Evolutionary conservation across 768 basidiomycete species (phyloP), one percentile per base, ranked within the genome.

Genomic region (Hebeloma cylindrosporum): DNA sequence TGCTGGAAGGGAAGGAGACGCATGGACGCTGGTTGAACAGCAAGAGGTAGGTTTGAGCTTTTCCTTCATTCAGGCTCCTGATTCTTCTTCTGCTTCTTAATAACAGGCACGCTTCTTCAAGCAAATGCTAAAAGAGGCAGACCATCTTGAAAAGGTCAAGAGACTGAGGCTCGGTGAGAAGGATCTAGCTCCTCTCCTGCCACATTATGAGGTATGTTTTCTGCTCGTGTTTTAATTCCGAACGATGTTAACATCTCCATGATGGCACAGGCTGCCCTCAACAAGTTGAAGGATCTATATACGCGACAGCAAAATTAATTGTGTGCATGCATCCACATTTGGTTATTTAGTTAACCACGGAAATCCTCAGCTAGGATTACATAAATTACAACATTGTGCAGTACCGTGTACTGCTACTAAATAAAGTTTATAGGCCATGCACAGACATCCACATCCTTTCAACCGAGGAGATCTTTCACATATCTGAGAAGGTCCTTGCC

Each of bases 1-100:
- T 39, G 96, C 96, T 3, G 96, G 96, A 6, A 74, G 88, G 34
- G 67, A 69, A 16, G 96, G 96, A 5, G 80, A 88, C 51, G 93
- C 94, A 2, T 99, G 95, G 95, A 88, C 88, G 2, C 66, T 98
- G 56, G 89, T 98, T 5, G 96, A 98, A 70, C 88, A 93, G 61
- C 94, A 96, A 61, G 89, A 92, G 76, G 88, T 84, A 28, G 29
- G 68, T 50, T 41, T 21, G 4, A 8, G 40, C 30, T 4, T 22
- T 13, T 29, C 20, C 29, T 10, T 34, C 14, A 10, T 20, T 16
- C 26, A 28, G 30, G 7, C 21, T 47, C 9, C 23, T 23, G n/a
- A 23, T 10, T 26, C 8, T 23, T 17, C 47, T 10, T 30, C 27
- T 49, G 35, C 5, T 17, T 43, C 23, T 55, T 20, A 20, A 33